Evolutionary conservation across 345 rosid species (phyloP), one percentile per base, ranked within the genome.

Genomic region (Populus tremula): DNA sequence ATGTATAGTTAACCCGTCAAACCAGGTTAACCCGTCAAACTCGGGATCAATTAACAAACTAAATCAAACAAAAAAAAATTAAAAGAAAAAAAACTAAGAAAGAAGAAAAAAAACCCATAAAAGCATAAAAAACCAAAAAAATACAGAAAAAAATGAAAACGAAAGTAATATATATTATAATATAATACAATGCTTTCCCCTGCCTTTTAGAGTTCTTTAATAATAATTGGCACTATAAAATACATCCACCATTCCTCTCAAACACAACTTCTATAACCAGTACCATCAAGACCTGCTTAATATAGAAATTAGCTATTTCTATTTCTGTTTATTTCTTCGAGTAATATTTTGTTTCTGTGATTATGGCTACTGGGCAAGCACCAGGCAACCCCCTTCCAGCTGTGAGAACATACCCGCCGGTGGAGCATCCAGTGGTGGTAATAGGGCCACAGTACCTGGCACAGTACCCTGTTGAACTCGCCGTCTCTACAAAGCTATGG

Each of bases 381-480:
- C 21, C 66, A 3, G 12, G 59, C 43, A 36, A 78, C 67, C 77
- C 81, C 36, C 27, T 79, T 20, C 78, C 82, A 21, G 78, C 78
- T 27, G 74, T 74, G 82, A 56, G 69, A 7, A 6, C 73, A 4
- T 54, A 59, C 67, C 36, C 13, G 16, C 73, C 81, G 2, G 36
- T 61, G 62, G 66, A 41, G n/a, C 18, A 16, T 2, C 81, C 86
- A 2, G 86, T 83, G 54, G 82, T 79, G 29, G 82, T 88, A n/a
- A 65, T 87, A 12, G 74, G 85, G 11, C 75, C 70, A n/a, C 77
- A 80, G 47, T 86, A 79, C 63, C 21, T 80, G 35, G 82, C 80
- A 1, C 78, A 81, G n/a, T 74, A 82, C 43, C 83, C 80, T 1
- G 74, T 84, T 8, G 81, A 88, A 1, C 84, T 88, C 0, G 36